Conservation (phyloP, 2,329 filamentous ascomycete genomes). For the Golovinomyces cichoracearum region DNA sequence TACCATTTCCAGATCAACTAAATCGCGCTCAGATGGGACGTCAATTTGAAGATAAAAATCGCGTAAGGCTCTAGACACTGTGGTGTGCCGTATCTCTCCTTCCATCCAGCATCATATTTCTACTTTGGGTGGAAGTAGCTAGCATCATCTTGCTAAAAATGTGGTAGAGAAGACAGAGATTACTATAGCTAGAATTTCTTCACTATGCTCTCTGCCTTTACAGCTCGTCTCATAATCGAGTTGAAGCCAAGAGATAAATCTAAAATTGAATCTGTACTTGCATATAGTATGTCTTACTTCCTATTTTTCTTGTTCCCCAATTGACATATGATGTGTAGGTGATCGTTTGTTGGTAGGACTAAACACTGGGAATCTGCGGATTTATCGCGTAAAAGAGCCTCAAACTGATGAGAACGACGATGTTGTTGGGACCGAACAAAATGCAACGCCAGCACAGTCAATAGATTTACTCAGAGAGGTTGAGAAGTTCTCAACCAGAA, state of each 20-base stretch:
- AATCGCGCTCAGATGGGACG: too few relatives aligned
- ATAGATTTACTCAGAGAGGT: conserved; percentile 75
- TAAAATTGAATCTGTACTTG: conserved; percentile 84
- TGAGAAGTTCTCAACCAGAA: conserved; percentile 74
- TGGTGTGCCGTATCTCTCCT: too few relatives aligned
- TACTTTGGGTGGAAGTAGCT: too few relatives aligned
- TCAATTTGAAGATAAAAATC: too few relatives aligned
- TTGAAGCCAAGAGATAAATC: conserved; percentile 86
- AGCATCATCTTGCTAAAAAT: too few relatives aligned
- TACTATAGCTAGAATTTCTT: neutral
- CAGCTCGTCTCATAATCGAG: conserved; percentile 87
- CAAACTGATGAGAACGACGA: conserved; percentile 19
- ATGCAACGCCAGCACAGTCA: conserved; percentile 21
- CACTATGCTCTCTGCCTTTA: conserved; percentile 91
- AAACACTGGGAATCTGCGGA: conserved; percentile 63
- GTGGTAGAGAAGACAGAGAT: too few relatives aligned
- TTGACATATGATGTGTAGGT: conserved; percentile 23
- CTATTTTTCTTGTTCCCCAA: neutral
- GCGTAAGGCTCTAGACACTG: too few relatives aligned
- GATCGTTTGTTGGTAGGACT: conserved; percentile 80
- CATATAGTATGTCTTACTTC: conserved; percentile 36
- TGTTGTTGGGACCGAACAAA: conserved; percentile 12
- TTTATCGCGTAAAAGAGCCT: conserved; percentile 69
- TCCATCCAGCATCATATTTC: too few relatives aligned
- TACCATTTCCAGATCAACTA: too few relatives aligned